Evolutionary conservation across 495 filamentous ascomycete genomes (phyloP).

Genomic region (Aspergillus bertholletiae): DNA sequence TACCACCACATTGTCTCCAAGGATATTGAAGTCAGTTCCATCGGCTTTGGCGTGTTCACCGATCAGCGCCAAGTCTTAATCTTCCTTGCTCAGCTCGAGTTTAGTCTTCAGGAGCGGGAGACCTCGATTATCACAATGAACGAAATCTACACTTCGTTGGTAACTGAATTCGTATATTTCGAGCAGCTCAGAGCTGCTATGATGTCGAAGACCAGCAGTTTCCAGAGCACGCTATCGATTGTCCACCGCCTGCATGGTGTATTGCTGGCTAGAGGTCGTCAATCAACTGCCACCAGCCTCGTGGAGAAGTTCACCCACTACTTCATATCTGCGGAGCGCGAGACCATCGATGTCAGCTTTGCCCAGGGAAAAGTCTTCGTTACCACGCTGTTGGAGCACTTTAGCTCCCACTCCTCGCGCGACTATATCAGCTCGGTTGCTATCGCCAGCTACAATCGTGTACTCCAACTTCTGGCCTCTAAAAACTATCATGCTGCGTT

Average conservation of each 20-base stretch:
- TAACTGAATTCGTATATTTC: slow-evolving; percentile 36
- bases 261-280: slow-evolving; percentile 24
- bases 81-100: slow-evolving; percentile 38
- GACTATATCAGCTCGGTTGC: slow-evolving; percentile 36
- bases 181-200: slow-evolving; percentile 31
- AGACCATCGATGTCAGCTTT: slow-evolving; percentile 21
- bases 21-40: slow-evolving; percentile 13
- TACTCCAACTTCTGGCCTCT: slow-evolving; percentile 22
- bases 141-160: slow-evolving; percentile 33
- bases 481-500: slow-evolving; percentile 24
- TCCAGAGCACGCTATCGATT: slow-evolving; percentile 23
- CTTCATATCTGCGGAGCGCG: slow-evolving; percentile 29
- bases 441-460: slow-evolving; percentile 32
- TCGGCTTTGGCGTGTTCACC: slow-evolving; percentile 21
- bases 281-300: slow-evolving; percentile 16
- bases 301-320: slow-evolving; percentile 22
- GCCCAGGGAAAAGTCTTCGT: slow-evolving; percentile 28
- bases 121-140: slow-evolving; percentile 26
- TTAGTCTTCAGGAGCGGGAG: slow-evolving; percentile 25
- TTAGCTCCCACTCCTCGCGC: slow-evolving; percentile 27
- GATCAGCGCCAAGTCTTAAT: slow-evolving; percentile 32
- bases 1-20: slow-evolving; percentile 31
- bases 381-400: slow-evolving; percentile 26
- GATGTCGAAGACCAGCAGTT: slow-evolving; percentile 24
- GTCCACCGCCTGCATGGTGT: slow-evolving; percentile 31